These are phyloP conservation scores for Phaeophleospora eucalypticola DNA, from an alignment of 2,329 filamentous ascomycete species.

Conservation along the genomic window DNA sequence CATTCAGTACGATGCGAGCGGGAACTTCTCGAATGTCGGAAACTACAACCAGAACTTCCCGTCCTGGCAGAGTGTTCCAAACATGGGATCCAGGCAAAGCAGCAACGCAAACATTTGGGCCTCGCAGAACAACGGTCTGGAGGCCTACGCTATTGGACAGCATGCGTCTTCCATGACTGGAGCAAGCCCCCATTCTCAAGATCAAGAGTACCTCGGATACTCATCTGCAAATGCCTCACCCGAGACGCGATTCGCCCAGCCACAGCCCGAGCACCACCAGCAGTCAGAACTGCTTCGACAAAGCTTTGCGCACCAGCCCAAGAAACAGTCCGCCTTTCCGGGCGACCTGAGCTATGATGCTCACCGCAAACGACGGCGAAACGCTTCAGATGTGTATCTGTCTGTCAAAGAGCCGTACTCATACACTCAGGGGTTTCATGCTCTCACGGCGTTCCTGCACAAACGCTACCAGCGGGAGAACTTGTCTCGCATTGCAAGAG, in stretches of 20 bases:
- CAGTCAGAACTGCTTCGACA: conserved; percentile 31
- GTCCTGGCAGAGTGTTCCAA: conserved; percentile 34
- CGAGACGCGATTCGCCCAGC: conserved; percentile 29
- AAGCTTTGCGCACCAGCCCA: conserved; percentile 31
- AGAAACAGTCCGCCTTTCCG: conserved; percentile 28
- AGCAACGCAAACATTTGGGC: conserved; percentile 42
- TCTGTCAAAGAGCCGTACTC: conserved; percentile 86
- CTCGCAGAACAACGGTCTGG: conserved; percentile 40
- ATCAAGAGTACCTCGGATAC: conserved; percentile 44
- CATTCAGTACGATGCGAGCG: conserved; percentile 28
- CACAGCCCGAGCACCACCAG: conserved; percentile 26
- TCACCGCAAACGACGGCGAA: conserved; percentile 52
- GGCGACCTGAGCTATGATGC: conserved; percentile 25
- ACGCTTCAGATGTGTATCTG: conserved; percentile 83
- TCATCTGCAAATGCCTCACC: conserved; percentile 27
- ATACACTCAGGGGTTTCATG: conserved; percentile 87
- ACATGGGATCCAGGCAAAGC: conserved; percentile 39
- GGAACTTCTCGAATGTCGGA: conserved; percentile 19
- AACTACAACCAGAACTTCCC: conserved; percentile 24
- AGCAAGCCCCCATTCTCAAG: conserved; percentile 55
- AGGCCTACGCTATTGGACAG: conserved; percentile 59
- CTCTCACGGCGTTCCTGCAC: conserved; percentile 74
- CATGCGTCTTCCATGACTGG: conserved; percentile 54
- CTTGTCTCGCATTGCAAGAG: conserved; percentile 77
- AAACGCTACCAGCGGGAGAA: conserved; percentile 73